Evolutionary conservation across 2,329 filamentous ascomycete species (phyloP).

Genomic region (Alternaria sp.): DNA sequence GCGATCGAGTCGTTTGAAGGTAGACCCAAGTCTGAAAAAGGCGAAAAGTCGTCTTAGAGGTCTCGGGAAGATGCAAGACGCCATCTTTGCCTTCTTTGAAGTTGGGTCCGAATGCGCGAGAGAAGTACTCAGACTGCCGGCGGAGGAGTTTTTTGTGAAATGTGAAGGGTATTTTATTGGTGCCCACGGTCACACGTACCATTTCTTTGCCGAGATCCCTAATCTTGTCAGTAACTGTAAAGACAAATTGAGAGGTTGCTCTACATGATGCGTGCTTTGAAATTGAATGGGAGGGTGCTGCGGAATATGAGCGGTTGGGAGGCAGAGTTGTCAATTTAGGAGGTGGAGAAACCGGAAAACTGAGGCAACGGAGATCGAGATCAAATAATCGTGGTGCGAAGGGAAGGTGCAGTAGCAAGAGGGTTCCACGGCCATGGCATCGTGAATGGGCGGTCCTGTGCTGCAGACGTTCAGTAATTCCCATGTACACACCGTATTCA

Average conservation of each 20-base stretch:
- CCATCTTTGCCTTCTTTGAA: neutral
- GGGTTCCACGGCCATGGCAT: neutral
- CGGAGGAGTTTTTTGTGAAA: neutral
- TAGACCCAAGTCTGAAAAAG: neutral
- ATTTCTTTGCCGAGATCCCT: neutral
- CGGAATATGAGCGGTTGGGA: neutral
- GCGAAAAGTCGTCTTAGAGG: neutral
- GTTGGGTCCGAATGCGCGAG: neutral
- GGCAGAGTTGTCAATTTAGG: neutral
- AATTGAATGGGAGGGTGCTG: neutral
- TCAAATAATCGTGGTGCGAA: neutral
- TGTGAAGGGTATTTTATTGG: neutral
- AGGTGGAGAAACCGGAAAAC: neutral
- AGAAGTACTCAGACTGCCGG: neutral
- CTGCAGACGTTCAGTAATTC: neutral
- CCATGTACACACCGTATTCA: neutral
- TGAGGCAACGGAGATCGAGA: neutral
- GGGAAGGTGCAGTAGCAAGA: neutral
- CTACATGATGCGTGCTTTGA: neutral
- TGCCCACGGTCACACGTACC: neutral
- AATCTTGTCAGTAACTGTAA: neutral
- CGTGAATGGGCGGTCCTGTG: neutral
- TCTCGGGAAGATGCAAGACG: neutral
- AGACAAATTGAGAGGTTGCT: neutral
- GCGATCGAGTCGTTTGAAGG: neutral